Evolutionary conservation across 2,329 filamentous ascomycete genomes (phyloP).

Genomic region (Cordyceps tenuipes): DNA sequence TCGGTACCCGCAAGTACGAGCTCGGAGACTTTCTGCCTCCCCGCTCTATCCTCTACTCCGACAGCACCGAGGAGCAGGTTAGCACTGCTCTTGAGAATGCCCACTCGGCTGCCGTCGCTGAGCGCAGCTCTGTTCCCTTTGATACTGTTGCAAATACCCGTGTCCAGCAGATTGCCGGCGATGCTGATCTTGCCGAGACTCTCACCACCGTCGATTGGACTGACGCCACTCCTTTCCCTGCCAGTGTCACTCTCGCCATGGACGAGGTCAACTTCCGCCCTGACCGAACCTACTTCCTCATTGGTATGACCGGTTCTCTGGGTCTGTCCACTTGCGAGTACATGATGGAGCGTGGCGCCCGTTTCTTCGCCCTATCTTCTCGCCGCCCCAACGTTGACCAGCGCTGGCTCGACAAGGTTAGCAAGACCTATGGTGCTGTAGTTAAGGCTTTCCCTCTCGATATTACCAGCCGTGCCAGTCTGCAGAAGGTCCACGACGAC

Average conservation of each 20-base stretch:
- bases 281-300: constrained; percentile 12
- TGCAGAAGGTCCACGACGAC: constrained; percentile 11
- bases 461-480: constrained; percentile 8
- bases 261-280: constrained; percentile 10
- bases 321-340: constrained; percentile 11
- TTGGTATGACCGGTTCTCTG: constrained; percentile 11
- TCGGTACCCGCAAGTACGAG: constrained; percentile 9
- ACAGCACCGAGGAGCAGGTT: constrained; percentile 9
- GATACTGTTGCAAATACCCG: constrained; percentile 10
- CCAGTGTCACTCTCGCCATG: constrained; percentile 10
- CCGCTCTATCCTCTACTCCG: constrained; percentile 9
- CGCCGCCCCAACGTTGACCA: constrained; percentile 11
- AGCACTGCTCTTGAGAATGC: constrained; percentile 3
- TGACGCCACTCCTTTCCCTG: constrained; percentile 8
- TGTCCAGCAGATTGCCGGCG: constrained; percentile 9
- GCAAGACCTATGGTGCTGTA: constrained; percentile 1
- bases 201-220: constrained; percentile 12
- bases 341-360: constrained; percentile 12
- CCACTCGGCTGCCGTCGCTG: neutral
- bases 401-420: constrained; percentile 7
- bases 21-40: constrained; percentile 9
- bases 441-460: constrained; percentile 11
- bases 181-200: constrained; percentile 5
- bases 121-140: constrained; percentile 8
- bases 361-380: constrained; percentile 8